Evolutionary conservation across 768 basidiomycete genomes (phyloP), one percentile per base, ranked within the genome.

Genomic region (Lactarius hatsudake): DNA sequence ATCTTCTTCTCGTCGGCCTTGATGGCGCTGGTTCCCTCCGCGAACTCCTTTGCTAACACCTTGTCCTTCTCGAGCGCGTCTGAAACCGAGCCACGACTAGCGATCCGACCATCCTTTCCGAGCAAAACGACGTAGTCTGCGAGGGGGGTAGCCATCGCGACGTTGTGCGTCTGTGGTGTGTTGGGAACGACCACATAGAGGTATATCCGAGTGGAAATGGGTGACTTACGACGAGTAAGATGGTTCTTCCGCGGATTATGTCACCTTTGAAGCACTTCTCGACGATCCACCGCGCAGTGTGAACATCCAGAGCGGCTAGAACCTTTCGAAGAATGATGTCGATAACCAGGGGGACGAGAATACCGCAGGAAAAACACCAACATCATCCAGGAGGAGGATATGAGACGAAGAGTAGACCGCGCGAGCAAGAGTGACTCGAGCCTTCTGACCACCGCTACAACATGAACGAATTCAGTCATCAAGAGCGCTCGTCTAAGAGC

Each of bases 351-450:
- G 26, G 8, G 5, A 10, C 20, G 30, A 12, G 8, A 48, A 38
- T 23, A 13, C 3, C 26, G 13, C 5, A 6, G 18, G n/a, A 2
- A n/a, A 57, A 54, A 51, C 23, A 13, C 73, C 53, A n/a, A 91
- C 84, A 72, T 93, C 91, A 71, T 94, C 91, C 48, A 93, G 76
- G 12, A 94, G 75, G 7, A 94, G 72, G 20, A 87, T 84, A 30
- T 84, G 75, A 0, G 90, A 86, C 20, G 76, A 76, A 2, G 83
- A 84, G 73, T 88, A 88, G 2, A 87, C 76, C 0, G 86, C 86
- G 12, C 86, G 78, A 3, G 87, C 87, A 28, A 86, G 76, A 1
- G 83, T 84, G 55, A 88, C 76, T 36, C 86, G 73, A 73, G 79
- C 85, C 79, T 88, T 86, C 73, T 86, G 85, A 40, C 85, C 85